Conservation (phyloP, 257 asterid species). For the Penstemon davidsonii region DNA sequence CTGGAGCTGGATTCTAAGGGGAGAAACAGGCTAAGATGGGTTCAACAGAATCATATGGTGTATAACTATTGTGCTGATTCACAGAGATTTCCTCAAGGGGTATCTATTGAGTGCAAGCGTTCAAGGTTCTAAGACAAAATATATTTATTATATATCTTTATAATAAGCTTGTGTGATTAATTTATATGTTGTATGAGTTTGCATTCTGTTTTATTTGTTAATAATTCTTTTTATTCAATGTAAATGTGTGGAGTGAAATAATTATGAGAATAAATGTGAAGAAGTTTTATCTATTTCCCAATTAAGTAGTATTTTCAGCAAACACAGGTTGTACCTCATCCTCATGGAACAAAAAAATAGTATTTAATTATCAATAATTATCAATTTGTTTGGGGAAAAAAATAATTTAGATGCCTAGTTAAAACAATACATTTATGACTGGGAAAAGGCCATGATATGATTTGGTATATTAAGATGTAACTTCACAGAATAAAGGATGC, state of each 20-base stretch:
- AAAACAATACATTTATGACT: too few relatives aligned
- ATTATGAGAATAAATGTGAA: neutral
- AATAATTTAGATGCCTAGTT: too few relatives aligned
- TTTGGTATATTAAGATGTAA: too few relatives aligned
- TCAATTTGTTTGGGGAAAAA: too few relatives aligned
- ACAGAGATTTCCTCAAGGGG: constrained; percentile 45
- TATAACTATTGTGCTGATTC: constrained; percentile 54
- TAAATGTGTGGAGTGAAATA: neutral
- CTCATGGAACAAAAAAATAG: too few relatives aligned
- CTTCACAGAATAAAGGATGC: too few relatives aligned
- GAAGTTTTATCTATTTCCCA: too few relatives aligned
- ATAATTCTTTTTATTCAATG: constrained; percentile 10
- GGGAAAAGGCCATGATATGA: too few relatives aligned
- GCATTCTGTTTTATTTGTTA: neutral
- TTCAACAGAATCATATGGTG: constrained; percentile 43
- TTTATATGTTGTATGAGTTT: neutral
- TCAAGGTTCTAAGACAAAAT: constrained; percentile 28
- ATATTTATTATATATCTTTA: neutral
- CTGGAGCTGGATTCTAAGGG: constrained; percentile 40
- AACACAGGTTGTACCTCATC: too few relatives aligned
- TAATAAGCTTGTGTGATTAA: neutral
- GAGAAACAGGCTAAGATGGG: constrained; percentile 49
- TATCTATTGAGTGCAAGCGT: constrained; percentile 10
- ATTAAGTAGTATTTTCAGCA: too few relatives aligned
- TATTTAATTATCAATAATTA: too few relatives aligned